Evolutionary conservation across 2,329 filamentous ascomycete genomes (phyloP).

Genomic region (Colletotrichum camelliae): DNA sequence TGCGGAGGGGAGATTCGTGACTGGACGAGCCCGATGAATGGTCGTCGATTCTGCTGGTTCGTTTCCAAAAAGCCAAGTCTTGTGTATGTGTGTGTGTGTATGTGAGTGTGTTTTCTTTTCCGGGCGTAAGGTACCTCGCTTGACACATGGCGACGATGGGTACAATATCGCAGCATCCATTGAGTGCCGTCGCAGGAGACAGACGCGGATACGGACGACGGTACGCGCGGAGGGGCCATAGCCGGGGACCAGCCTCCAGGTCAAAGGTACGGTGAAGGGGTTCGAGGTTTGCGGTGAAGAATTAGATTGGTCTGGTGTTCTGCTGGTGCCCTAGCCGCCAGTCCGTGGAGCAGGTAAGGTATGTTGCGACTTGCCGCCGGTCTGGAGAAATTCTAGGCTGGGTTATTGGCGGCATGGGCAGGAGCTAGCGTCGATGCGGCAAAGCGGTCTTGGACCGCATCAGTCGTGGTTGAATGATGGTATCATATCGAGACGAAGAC

Average conservation of each 20-base stretch:
- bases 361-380: not conserved
- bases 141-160: not conserved
- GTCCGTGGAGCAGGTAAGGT: not conserved
- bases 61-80: not conserved
- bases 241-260: not conserved
- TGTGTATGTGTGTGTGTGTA: not conserved
- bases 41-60: not conserved
- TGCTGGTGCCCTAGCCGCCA: not conserved
- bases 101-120: not conserved
- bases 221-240: not conserved
- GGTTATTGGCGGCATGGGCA: not conserved
- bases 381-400: not conserved
- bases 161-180: not conserved
- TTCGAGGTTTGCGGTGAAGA: slow-evolving; percentile 14
- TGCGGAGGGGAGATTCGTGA: not conserved
- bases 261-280: slow-evolving; percentile 3
- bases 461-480: not conserved
- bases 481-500: not conserved
- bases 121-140: not conserved
- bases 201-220: not conserved
- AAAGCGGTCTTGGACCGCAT: not conserved
- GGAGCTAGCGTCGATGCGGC: slow-evolving; percentile 4
- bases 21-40: not conserved
- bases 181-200: not conserved
- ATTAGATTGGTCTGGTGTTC: not conserved